Percentiles rank a stretch among this genome's conserved stretches.
Conservation (phyloP, 2,329 filamentous ascomycete genomes). For the Verticillium dahliae region DNA sequence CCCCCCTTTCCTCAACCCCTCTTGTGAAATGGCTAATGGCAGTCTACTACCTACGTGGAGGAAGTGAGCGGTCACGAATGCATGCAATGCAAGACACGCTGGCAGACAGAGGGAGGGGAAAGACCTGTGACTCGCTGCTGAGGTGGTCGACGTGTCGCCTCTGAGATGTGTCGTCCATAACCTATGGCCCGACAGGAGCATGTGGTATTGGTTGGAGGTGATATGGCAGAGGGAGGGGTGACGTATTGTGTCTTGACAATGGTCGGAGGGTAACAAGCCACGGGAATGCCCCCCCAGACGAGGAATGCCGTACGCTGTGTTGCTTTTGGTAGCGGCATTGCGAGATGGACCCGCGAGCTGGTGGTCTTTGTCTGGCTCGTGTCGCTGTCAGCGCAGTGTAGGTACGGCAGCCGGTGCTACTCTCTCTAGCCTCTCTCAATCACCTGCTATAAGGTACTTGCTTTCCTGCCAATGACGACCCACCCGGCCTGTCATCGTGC, state of each 20-base stretch:
- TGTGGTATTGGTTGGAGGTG: not conserved
- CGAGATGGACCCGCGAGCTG: no score
- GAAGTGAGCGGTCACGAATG: not conserved
- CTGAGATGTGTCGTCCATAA: not conserved
- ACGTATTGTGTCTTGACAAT: not conserved
- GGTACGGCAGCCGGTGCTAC: no score
- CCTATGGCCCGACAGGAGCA: not conserved
- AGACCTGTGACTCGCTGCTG: not conserved
- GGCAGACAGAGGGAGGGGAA: not conserved
- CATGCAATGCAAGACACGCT: conserved; percentile 12
- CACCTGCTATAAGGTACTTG: not conserved
- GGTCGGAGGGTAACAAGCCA: not conserved
- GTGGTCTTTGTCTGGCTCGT: no score
- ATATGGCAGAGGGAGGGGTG: not conserved
- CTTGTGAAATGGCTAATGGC: not conserved
- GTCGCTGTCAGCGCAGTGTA: no score
- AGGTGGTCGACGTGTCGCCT: not conserved
- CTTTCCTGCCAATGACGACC: not conserved
- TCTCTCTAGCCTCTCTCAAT: no score
- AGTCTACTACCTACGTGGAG: not conserved
- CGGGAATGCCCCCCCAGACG: no score
- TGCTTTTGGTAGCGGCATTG: no score
- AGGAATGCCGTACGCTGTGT: not conserved
- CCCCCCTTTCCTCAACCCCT: not conserved
- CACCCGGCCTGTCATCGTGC: no score